Base-by-base conservation (phyloP, 1,139 yeast genomes). In the Arxiozyma telluris region DNA sequence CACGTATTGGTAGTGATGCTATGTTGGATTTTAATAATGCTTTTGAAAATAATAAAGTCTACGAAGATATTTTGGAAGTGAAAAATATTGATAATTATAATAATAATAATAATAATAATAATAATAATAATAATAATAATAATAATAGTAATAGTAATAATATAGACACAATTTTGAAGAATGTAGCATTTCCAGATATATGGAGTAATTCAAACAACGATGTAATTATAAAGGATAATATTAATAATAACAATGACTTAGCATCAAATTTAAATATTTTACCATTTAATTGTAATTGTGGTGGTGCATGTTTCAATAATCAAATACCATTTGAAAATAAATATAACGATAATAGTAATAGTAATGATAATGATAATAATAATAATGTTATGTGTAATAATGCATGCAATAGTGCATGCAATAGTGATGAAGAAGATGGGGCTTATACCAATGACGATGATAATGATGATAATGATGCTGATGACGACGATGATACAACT, bases 231-330 rank as follows among this genome's bases (percentile, higher is more conserved):
- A 34, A 34, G 5, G 39, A 34, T 4, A 21, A 15, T 18, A 27
- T 25, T 44, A 44, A 17, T 44, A 44, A 23, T 44, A 25, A 44
- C 25, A 44, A 44, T 44, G 27, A 20, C 4, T 12, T 39, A 5
- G 38, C 41, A 7, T 30, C 41, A 2, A 12, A 15, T 41, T 41
- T 18, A 17, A 23, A 27, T 27, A 18, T 27, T 21, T 15, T 21
- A 30, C 48, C 48, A 9, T 45, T 45, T 20, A 44, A 41, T 20
- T 48, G 50, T 42, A 30, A 27, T 6, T 48, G 50, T 20, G 27
- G 27, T 42, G 50, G 50, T 12, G 45, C 39, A 83, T 87, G 73
- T 72, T 34, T 45, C 20, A 30, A 34, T 15, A 34, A 34, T 41
- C 43, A 41, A 41, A 41, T 41, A 4, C 5, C 43, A 21, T 18